These are phyloP conservation scores for Inonotus hispidus DNA, from an alignment of 1,284 basidiomycete species.

Conservation along the genomic window DNA sequence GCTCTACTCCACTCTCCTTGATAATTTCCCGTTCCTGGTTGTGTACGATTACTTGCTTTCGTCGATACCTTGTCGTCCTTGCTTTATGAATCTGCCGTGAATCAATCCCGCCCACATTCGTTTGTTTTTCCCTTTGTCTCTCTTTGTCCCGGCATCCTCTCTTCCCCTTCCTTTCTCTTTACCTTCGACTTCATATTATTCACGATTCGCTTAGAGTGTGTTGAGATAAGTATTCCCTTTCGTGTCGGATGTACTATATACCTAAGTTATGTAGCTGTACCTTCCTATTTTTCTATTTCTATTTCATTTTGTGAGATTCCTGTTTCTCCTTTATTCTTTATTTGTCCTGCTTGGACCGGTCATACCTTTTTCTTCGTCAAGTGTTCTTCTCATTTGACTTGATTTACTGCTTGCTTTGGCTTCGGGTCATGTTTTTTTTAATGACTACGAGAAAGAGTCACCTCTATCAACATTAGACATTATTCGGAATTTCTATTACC, in stretches of 20 bases:
- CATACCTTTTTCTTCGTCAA: too few species aligned
- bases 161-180: background rate
- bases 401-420: too few species aligned
- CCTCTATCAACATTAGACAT: too few species aligned
- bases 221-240: background rate
- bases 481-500: too few species aligned
- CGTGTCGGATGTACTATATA: constrained; percentile 4
- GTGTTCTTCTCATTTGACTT: too few species aligned
- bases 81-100: too few species aligned
- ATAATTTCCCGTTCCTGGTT: background rate
- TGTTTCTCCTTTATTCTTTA: background rate
- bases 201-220: background rate
- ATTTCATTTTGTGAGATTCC: background rate
- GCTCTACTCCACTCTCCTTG: constrained; percentile 4
- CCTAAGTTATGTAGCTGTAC: constrained; percentile 18
- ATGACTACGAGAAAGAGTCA: too few species aligned
- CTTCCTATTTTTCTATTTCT: background rate
- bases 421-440: too few species aligned
- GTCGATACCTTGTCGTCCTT: background rate
- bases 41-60: background rate
- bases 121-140: background rate
- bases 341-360: background rate
- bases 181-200: background rate
- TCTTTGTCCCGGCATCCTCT: background rate
- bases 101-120: too few species aligned